Evolutionary conservation across 495 filamentous ascomycete species (phyloP).

Genomic region (Hypoxylon fragiforme): DNA sequence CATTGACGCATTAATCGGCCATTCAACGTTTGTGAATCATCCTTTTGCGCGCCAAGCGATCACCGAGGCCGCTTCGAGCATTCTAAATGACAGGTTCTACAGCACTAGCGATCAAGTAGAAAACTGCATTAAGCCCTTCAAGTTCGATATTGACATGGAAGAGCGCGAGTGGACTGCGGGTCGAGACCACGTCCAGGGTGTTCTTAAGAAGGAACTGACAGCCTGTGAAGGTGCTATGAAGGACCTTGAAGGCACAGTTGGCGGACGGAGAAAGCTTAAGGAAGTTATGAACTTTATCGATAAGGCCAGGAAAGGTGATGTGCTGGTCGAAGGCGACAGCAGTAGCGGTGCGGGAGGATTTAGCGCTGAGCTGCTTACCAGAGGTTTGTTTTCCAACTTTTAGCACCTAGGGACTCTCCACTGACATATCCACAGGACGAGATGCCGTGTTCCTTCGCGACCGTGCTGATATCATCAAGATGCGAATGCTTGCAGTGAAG

Average conservation of each 20-base stretch:
- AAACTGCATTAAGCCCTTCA: slow-evolving; percentile 99
- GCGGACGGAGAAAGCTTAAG: slow-evolving; percentile 77
- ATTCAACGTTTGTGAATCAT: slow-evolving; percentile 83
- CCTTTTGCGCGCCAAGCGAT: slow-evolving; percentile 91
- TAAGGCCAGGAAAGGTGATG: slow-evolving; percentile 78
- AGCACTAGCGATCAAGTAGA: slow-evolving; percentile 98
- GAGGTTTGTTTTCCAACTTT: slow-evolving; percentile 58
- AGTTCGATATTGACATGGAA: slow-evolving; percentile 94
- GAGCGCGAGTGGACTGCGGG: slow-evolving; percentile 84
- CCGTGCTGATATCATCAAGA: slow-evolving; percentile 82
- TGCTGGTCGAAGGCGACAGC: slow-evolving; percentile 80
- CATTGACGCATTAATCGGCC: slow-evolving; percentile 73
- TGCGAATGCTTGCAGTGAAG: slow-evolving; percentile 84
- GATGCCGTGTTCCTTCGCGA: slow-evolving; percentile 93
- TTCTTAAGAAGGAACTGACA: slow-evolving; percentile 80
- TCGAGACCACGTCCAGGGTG: slow-evolving; percentile 72
- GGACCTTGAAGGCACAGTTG: slow-evolving; percentile 70
- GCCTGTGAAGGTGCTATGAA: slow-evolving; percentile 81
- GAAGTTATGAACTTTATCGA: slow-evolving; percentile 94
- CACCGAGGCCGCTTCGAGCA: slow-evolving; percentile 80
- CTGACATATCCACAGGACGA: slow-evolving; percentile 59
- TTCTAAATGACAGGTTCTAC: slow-evolving; percentile 92
- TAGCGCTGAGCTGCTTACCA: slow-evolving; percentile 75
- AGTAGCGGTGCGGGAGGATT: slow-evolving; percentile 88
- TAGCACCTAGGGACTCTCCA: slow-evolving; percentile 1